Base-by-base conservation (phyloP, 2,329 filamentous ascomycete species). In the Aureobasidium subglaciale region DNA sequence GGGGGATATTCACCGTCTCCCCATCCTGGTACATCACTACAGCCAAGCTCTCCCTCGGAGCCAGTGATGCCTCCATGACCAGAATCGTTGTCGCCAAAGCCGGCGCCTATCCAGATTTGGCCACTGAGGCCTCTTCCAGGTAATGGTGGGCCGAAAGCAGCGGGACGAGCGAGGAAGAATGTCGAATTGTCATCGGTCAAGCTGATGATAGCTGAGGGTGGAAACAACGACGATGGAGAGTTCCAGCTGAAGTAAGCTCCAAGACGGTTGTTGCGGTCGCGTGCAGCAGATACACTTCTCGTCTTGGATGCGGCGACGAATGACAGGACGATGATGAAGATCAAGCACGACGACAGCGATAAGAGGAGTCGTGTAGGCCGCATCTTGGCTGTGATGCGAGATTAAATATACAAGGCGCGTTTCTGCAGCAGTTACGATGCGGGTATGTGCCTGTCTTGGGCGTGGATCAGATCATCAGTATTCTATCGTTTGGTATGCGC, bases 131-230 rank as follows among this genome's bases (percentile, higher is more conserved):
- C 92, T 57, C 81, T 83, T 11, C 77, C 70, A 0, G 88, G 88
- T 35, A 99, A 75, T 35, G 81, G 74, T 4, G 93, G 90, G 0
- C 93, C 93, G 73, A 97, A 99, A 35, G 90, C 91, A 53, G 93
- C 93, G 58, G 93, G 93, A 46, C 93, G 81, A 40, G 93, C 91
- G 55, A 95, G 79, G 73, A 99, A 99, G 63, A 95, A 95, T 11
- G 93, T 99, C 63, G 90, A 96, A 71, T 99, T 99, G 72, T 99
- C 93, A 71, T 97, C 90, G 66, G 91, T 96, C 59, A 99, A 80
- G 70, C 89, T 96, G 68, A 99, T 96, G 65, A 95, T 88, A 45
- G 93, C 93, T 61, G 93, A 96, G 3, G 91, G 91, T 4, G 92
- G 91, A 68, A 99, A 99, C 20, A 99, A 83, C 18, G 89, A 90